These are phyloP conservation scores for Colletotrichum aenigma DNA, from an alignment of 2,329 filamentous ascomycete genomes.

Conservation along the genomic window DNA sequence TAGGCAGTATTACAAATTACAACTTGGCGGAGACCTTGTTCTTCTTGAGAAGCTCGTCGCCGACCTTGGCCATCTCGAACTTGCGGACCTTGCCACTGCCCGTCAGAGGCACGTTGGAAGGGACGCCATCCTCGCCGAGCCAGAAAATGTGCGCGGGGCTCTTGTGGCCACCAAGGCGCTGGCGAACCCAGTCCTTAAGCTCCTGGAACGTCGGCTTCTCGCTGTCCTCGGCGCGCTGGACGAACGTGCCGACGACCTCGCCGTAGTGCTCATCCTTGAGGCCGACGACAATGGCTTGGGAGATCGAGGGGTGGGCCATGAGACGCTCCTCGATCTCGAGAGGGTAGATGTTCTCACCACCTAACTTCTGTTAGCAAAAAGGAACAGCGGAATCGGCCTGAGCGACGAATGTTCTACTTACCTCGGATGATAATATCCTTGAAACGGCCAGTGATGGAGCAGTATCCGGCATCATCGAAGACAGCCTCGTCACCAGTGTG, in stretches of 20 bases:
- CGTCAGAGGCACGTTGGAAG: constrained; percentile 64
- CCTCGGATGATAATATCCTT: constrained; percentile 82
- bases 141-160: constrained; percentile 78
- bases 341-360: constrained; percentile 76
- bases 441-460: constrained; percentile 75
- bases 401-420: constrained; percentile 26
- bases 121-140: constrained; percentile 67
- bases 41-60: constrained; percentile 58
- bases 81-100: constrained; percentile 76
- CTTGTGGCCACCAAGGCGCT: constrained; percentile 69
- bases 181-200: constrained; percentile 66
- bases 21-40: constrained; percentile 47
- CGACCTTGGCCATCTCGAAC: constrained; percentile 63
- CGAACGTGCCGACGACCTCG: constrained; percentile 73
- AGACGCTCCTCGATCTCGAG: constrained; percentile 78
- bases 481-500: constrained; percentile 74
- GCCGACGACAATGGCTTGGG: constrained; percentile 72
- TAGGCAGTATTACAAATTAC: constrained; percentile 27
- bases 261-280: constrained; percentile 74
- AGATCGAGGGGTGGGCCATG: constrained; percentile 65
- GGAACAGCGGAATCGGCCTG: not conserved
- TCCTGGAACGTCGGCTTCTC: constrained; percentile 54
- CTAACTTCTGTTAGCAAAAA: constrained; percentile 35
- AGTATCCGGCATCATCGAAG: constrained; percentile 72
- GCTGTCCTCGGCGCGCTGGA: constrained; percentile 42